A percentile compares a stretch with the other conserved stretches of the same genome.
Evolutionary conservation across 148 eudicot genomes (phyloP).

Genomic region (Nepenthes mirabilis): DNA sequence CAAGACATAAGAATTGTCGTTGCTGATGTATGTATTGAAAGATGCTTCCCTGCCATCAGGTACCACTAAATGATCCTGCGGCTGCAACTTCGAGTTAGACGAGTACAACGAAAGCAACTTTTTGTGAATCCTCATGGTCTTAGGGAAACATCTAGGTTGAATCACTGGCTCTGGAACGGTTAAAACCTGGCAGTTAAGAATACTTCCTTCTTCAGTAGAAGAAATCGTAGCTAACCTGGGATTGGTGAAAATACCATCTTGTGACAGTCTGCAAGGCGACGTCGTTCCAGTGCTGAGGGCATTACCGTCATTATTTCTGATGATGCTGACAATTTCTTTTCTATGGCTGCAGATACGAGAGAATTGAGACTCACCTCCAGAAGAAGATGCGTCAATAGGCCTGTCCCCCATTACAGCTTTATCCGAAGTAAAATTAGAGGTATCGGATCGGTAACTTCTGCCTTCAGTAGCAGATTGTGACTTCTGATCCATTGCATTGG

Average conservation of each 20-base stretch:
- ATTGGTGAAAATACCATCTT: constrained; percentile 14
- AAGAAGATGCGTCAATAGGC: constrained; percentile 36
- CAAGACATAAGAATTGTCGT: constrained; percentile 25
- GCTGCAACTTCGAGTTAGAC: constrained; percentile 17
- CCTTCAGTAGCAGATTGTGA: constrained; percentile 27
- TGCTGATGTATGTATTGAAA: constrained; percentile 34
- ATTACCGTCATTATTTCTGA: constrained; percentile 75
- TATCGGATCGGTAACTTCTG: constrained; percentile 32
- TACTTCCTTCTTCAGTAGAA: constrained; percentile 12
- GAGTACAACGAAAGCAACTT: constrained; percentile 21
- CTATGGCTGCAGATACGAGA: constrained; percentile 26
- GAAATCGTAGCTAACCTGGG: constrained; percentile 1
- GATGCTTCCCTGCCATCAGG: constrained; percentile 25
- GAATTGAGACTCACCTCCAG: constrained; percentile 37
- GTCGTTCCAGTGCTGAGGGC: constrained; percentile 43
- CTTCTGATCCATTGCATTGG: constrained; percentile 27
- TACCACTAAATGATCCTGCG: constrained; percentile 10
- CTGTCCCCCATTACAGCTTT: constrained; percentile 29
- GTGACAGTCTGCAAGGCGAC: constrained; percentile 27
- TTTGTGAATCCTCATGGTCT: constrained; percentile 25
- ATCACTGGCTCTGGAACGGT: constrained; percentile 19
- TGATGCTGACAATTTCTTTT: constrained; percentile 31
- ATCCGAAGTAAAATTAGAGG: constrained; percentile 28
- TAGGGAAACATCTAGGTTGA: constrained; percentile 36
- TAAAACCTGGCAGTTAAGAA: constrained; percentile 10